Percentiles rank a stretch among this genome's conserved stretches.
phyloP scores from a whole-genome alignment of 257 asterid genomes.

The Oldenlandia corymbosa region DNA sequence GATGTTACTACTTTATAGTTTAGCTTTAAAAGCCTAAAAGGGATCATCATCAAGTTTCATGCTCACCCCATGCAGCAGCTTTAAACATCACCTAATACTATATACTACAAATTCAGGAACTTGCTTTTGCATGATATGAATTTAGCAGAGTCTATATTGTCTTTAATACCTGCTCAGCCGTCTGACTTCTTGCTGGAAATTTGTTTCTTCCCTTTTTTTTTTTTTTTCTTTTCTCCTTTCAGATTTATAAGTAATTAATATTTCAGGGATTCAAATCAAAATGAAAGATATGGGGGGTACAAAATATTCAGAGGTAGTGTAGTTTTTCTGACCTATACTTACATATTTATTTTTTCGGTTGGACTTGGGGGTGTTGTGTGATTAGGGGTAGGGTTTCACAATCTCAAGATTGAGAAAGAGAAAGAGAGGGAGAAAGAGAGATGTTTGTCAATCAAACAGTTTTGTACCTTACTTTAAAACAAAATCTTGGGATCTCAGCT shows the following conservation, averaged over 20 bases:
- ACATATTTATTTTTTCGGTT: too few relatives aligned
- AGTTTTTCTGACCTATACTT: slow-evolving; percentile 17
- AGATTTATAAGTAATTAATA: too few relatives aligned
- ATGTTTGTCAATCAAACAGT: slow-evolving; percentile 29
- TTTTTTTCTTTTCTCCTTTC: slow-evolving; percentile 18
- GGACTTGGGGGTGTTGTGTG: not conserved
- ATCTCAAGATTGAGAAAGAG: slow-evolving; percentile 9
- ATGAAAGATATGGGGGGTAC: too few relatives aligned
- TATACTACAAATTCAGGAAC: slow-evolving; percentile 16
- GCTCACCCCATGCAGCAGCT: slow-evolving; percentile 42
- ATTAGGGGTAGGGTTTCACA: not conserved
- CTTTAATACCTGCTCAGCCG: slow-evolving; percentile 19
- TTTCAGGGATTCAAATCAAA: slow-evolving; percentile 2
- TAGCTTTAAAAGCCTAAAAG: not conserved
- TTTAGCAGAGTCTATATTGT: slow-evolving; percentile 34
- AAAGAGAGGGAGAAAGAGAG: not conserved
- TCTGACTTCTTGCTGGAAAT: slow-evolving; percentile 47
- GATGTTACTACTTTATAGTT: slow-evolving; percentile 7
- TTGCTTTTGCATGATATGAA: slow-evolving; percentile 25
- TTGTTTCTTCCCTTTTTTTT: slow-evolving; percentile 13
- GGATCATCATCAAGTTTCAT: not conserved
- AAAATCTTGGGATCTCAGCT: slow-evolving; percentile 55
- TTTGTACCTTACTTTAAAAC: slow-evolving; percentile 38
- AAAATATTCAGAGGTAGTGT: too few relatives aligned
- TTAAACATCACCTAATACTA: slow-evolving; percentile 41